Conservation (phyloP, 2,329 filamentous ascomycete genomes). For the Colletotrichum cereale region DNA sequence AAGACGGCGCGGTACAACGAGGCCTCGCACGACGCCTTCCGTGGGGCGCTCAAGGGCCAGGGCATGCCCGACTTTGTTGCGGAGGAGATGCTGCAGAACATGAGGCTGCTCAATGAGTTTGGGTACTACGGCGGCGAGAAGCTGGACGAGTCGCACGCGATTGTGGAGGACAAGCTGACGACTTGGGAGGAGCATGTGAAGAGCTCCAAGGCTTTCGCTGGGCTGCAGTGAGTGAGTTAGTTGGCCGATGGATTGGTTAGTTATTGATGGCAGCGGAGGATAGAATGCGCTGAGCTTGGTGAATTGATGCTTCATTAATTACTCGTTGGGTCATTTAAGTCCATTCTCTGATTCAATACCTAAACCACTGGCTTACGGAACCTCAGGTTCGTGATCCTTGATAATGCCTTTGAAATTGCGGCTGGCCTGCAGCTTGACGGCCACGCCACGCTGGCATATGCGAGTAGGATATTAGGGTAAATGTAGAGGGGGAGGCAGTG, state of each 20-base stretch:
- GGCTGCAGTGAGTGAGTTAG: conserved; percentile 52
- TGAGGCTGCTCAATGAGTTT: conserved; percentile 55
- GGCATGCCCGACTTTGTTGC: conserved; percentile 44
- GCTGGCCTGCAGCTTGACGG: background rate
- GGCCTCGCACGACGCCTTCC: conserved; percentile 51
- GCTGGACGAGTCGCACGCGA: conserved; percentile 48
- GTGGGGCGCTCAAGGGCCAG: conserved; percentile 48
- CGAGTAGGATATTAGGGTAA: background rate
- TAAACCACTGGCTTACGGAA: background rate
- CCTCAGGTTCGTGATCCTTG: background rate
- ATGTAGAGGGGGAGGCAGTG: background rate
- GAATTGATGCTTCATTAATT: background rate
- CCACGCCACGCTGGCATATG: background rate
- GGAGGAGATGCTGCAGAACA: conserved; percentile 57
- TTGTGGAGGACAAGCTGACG: conserved; percentile 53
- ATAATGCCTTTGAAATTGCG: background rate
- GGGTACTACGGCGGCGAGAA: conserved; percentile 56
- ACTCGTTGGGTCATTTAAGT: background rate
- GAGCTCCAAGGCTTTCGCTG: conserved; percentile 50
- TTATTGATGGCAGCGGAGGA: background rate
- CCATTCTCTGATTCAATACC: background rate
- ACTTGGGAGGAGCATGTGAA: conserved; percentile 55
- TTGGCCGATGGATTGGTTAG: background rate
- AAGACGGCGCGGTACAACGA: conserved; percentile 48
- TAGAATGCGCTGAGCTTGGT: background rate